phyloP scores from a whole-genome alignment of 179 eudicot species.

The Silene coronaria region DNA sequence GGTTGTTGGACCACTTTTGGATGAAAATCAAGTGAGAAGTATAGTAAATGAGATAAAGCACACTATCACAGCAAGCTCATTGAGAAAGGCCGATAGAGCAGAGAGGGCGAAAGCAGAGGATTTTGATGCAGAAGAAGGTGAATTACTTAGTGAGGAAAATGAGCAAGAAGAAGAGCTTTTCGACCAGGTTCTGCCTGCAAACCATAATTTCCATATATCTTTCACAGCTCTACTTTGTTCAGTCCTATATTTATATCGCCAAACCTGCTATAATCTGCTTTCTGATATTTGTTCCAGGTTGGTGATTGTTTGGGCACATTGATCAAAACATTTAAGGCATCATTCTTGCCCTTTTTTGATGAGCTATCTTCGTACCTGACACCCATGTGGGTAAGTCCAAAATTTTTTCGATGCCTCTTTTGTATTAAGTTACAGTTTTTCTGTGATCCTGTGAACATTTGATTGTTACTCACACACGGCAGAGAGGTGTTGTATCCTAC shows the following conservation, averaged over 20 bases:
- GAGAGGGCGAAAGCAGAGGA: slow-evolving; percentile 97
- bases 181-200: slow-evolving; percentile 61
- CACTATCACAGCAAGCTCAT: slow-evolving; percentile 88
- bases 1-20: slow-evolving; percentile 77
- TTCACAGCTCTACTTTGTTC: background rate
- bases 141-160: slow-evolving; percentile 79
- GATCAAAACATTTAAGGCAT: slow-evolving; percentile 83
- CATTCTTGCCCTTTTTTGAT: slow-evolving; percentile 97
- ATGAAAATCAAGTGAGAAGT: slow-evolving; percentile 82
- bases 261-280: background rate
- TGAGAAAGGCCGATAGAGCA: slow-evolving; percentile 71
- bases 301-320: slow-evolving; percentile 90
- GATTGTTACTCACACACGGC: too few species aligned
- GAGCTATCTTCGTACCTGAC: slow-evolving; percentile 79
- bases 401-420: background rate
- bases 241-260: background rate
- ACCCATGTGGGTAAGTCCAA: slow-evolving; percentile 93
- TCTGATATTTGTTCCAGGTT: slow-evolving; percentile 41
- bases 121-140: slow-evolving; percentile 98
- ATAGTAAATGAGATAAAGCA: slow-evolving; percentile 92
- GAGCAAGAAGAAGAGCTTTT: slow-evolving; percentile 97
- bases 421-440: background rate
- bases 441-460: background rate
- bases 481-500: too few species aligned
- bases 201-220: background rate